Evolutionary conservation across 768 basidiomycete species (phyloP), one percentile per base, ranked within the genome.

Genomic region (Boletus reticuloceps): DNA sequence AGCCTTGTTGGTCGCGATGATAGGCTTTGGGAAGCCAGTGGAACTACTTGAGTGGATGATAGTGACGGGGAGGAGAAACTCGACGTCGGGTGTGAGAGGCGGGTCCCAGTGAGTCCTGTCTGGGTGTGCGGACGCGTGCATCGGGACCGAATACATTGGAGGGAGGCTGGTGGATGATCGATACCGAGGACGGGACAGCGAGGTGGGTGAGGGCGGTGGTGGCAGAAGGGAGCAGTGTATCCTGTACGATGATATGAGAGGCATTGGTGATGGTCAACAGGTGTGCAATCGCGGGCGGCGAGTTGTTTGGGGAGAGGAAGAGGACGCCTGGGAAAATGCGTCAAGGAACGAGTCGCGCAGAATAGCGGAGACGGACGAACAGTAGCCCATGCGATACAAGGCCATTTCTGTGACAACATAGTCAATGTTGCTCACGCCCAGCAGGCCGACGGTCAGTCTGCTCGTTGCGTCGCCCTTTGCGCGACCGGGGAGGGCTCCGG

Each of bases 21-120:
- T 78, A 25, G 73, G 75, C 63, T 74, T 82, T 2, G 81, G 81
- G 47, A 72, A 77, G 1, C 81, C 82, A 13, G 82, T 82, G 5
- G 68, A 69, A 22, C 67, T 63, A 7, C 47, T 76, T 62, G 67
- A 68, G 46, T 68, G 68, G 12, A 69, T 47, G 25, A 67, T 39
- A 10, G 52, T 47, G n/a, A 65, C 11, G 4, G 67, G 68, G 6
- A 68, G 46, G 16, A 63, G 54, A 20, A 43, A 51, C 39, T 68
- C 68, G 19, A 36, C 52, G 6, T 67, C 62, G 8, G 65, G 69
- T 14, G 32, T 59, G 10, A 68, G 57, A 39, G 53, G 52, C 4
- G 20, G 55, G 19, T 61, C 55, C 68, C 67, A 68, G 31, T 22
- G 46, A 1, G 61, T 56, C 38, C 69, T 69, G 25, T 65, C 63